phyloP scores from a whole-genome alignment of 2,329 filamentous ascomycete genomes.

The Dactylellina drechsleri region DNA sequence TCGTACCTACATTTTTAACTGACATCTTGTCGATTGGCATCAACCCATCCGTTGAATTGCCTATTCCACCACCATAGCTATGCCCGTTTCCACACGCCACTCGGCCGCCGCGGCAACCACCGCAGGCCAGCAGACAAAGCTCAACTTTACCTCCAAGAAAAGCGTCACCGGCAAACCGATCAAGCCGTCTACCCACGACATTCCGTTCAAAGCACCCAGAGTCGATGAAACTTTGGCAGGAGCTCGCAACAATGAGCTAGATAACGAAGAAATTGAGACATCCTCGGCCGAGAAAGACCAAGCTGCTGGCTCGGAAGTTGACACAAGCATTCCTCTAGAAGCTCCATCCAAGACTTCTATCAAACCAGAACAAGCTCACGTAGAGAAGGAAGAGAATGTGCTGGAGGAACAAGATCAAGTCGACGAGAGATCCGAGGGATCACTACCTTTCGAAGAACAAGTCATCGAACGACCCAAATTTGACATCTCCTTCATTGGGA shows the following conservation, averaged over 20 bases:
- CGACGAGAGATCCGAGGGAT: background rate
- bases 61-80: slow-evolving; percentile 4
- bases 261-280: slow-evolving; percentile 59
- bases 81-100: slow-evolving; percentile 49
- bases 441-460: slow-evolving; percentile 31
- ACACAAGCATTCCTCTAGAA: background rate
- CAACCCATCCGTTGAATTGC: no score
- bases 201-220: slow-evolving; percentile 6
- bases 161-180: slow-evolving; percentile 53
- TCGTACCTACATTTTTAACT: no score
- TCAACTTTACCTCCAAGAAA: slow-evolving; percentile 46
- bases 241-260: slow-evolving; percentile 31
- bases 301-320: background rate
- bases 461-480: slow-evolving; percentile 27
- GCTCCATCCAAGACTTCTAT: slow-evolving; percentile 4
- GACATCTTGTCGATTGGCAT: no score
- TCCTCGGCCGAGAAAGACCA: background rate
- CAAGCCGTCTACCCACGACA: slow-evolving; percentile 57
- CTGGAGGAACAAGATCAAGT: background rate
- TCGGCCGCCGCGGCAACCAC: slow-evolving; percentile 13
- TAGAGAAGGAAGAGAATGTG: slow-evolving; percentile 60
- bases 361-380: slow-evolving; percentile 58
- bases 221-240: slow-evolving; percentile 42
- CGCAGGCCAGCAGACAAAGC: slow-evolving; percentile 37
- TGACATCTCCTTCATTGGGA: background rate